A percentile compares a stretch with the other conserved stretches of the same genome.
Conservation (phyloP, 2,329 filamentous ascomycete species). For the Trichoderma harzianum region DNA sequence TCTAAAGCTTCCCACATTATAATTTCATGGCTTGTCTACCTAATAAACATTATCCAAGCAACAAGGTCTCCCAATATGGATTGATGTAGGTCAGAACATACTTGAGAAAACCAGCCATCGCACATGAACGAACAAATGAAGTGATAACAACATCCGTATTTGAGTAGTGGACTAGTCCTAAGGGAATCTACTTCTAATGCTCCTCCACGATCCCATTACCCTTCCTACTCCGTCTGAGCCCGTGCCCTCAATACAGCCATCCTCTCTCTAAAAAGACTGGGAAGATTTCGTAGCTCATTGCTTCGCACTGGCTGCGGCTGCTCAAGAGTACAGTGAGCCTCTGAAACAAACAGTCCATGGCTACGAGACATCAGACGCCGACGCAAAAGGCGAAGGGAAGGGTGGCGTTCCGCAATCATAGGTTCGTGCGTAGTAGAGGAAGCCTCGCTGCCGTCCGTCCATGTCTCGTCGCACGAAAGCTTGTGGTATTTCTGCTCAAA, state of each 20-base stretch:
- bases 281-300: conserved; percentile 30
- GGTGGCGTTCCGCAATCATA: not conserved
- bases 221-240: conserved; percentile 6
- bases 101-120: not conserved
- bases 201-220: not conserved
- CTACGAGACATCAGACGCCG: conserved; percentile 24
- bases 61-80: too few relatives aligned
- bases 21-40: not conserved
- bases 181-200: not conserved
- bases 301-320: conserved; percentile 32
- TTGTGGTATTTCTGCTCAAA: not conserved
- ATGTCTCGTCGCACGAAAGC: not conserved
- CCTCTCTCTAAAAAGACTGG: conserved; percentile 22
- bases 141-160: not conserved
- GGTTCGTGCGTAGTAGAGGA: not conserved
- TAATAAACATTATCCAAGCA: not conserved
- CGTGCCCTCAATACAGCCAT: conserved; percentile 13
- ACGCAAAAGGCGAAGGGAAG: conserved; percentile 18
- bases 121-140: not conserved
- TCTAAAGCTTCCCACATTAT: not conserved
- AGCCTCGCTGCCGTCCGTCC: not conserved
- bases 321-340: conserved; percentile 29
- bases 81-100: not conserved
- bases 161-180: not conserved
- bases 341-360: conserved; percentile 26